Evolutionary conservation across 1,139 yeast species (phyloP).

Genomic region (Kodamaea ohmeri): DNA sequence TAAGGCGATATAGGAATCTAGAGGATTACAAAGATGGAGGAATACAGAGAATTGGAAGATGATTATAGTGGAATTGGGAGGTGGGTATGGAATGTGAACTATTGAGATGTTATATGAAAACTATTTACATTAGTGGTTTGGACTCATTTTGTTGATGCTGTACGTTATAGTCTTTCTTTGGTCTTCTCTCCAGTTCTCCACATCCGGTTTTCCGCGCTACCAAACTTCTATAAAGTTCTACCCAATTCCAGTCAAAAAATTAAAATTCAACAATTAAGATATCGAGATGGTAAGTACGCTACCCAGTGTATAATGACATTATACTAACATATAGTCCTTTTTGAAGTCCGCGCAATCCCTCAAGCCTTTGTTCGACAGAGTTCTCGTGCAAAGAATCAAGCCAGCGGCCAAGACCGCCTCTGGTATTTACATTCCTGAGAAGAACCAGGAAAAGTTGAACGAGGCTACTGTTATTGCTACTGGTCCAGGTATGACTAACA

Average conservation of each 20-base stretch:
- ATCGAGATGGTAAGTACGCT: conserved; percentile 7
- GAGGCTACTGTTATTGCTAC: conserved; percentile 77
- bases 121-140: no score
- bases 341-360: conserved; percentile 85
- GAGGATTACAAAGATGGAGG: no score
- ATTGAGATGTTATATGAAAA: no score
- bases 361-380: conserved; percentile 92
- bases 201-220: no score
- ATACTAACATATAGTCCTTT: conserved; percentile 38
- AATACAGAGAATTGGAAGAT: no score
- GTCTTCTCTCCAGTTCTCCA: no score
- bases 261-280: conserved; percentile 7
- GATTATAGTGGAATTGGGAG: no score
- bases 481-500: conserved; percentile 76
- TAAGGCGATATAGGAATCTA: no score
- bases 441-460: conserved; percentile 90
- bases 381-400: conserved; percentile 89
- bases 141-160: no score
- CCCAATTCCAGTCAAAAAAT: conserved; percentile 4
- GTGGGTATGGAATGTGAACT: no score
- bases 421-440: conserved; percentile 94
- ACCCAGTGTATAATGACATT: background rate
- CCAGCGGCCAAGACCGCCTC: conserved; percentile 91
- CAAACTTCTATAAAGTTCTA: conserved; percentile 6
- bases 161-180: no score